Evolutionary conservation across 2,329 filamentous ascomycete species (phyloP).

Genomic region (Penicillium hesseltinei): DNA sequence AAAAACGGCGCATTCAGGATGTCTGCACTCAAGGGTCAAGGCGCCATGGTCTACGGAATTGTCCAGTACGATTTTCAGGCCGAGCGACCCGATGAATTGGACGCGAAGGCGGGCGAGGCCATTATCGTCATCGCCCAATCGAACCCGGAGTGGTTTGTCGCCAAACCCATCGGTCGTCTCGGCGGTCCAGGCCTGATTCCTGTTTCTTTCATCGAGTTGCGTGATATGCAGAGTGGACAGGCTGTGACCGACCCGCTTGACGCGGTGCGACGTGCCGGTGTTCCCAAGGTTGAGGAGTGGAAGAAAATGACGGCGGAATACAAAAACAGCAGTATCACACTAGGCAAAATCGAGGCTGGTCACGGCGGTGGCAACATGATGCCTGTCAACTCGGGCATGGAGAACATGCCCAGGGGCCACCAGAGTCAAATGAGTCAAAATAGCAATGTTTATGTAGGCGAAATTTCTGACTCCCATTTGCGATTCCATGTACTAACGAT

Average conservation of each 20-base stretch:
- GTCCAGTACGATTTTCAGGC: constrained; percentile 97
- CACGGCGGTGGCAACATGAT: constrained; percentile 41
- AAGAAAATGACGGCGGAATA: constrained; percentile 99
- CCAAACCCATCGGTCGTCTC: constrained; percentile 96
- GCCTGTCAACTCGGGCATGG: constrained; percentile 67
- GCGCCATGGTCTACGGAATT: constrained; percentile 92
- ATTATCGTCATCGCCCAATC: constrained; percentile 99
- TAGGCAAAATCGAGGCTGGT: constrained; percentile 76
- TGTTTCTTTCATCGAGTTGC: constrained; percentile 93
- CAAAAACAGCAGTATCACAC: constrained; percentile 96
- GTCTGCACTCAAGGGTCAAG: constrained; percentile 54
- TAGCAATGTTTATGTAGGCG: constrained; percentile 51
- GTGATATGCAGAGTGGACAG: constrained; percentile 85
- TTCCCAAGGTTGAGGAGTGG: constrained; percentile 96
- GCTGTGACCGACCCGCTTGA: constrained; percentile 78
- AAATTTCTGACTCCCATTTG: not conserved
- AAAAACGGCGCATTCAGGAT: constrained; percentile 37
- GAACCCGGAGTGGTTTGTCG: constrained; percentile 98
- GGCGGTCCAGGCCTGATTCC: constrained; percentile 94
- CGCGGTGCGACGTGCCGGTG: constrained; percentile 81
- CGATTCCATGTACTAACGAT: not conserved
- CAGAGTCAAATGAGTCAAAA: constrained; percentile 55
- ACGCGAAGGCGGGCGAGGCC: constrained; percentile 90
- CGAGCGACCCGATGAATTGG: constrained; percentile 90
- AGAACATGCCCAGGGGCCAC: constrained; percentile 71